phyloP scores from a whole-genome alignment of 1,284 basidiomycete species.

The Marasmius tenuissimus region DNA sequence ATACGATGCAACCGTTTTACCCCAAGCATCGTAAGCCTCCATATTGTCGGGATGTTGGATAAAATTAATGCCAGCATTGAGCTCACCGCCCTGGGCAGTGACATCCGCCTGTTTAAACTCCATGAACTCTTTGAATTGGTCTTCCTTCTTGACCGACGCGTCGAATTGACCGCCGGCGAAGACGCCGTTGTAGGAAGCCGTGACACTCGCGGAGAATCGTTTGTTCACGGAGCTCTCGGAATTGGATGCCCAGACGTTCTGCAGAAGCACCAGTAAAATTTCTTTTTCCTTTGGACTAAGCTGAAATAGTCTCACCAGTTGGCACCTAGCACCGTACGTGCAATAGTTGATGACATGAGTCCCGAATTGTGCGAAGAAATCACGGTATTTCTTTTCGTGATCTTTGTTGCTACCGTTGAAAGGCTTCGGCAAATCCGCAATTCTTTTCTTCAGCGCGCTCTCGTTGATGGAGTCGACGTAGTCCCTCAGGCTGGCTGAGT shows the following conservation, averaged over 20 bases:
- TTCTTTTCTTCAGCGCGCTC: background rate
- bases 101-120: slow-evolving; percentile 17
- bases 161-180: slow-evolving; percentile 1
- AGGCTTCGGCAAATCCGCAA: background rate
- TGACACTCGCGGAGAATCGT: slow-evolving; percentile 7
- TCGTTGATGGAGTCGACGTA: slow-evolving; percentile 8
- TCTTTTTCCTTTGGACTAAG: background rate
- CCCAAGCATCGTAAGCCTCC: slow-evolving; percentile 6
- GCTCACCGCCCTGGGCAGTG: slow-evolving; percentile 15
- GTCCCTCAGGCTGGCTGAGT: slow-evolving; percentile 5
- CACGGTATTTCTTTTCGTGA: background rate
- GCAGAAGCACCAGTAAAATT: background rate
- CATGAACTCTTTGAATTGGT: slow-evolving; percentile 15
- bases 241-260: slow-evolving; percentile 7
- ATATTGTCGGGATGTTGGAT: slow-evolving; percentile 14
- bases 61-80: background rate
- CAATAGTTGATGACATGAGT: slow-evolving; percentile 6
- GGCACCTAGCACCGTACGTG: slow-evolving; percentile 8
- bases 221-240: background rate
- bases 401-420: background rate
- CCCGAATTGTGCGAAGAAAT: slow-evolving; percentile 7
- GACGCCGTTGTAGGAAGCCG: slow-evolving; percentile 7
- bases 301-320: background rate
- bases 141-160: slow-evolving; percentile 3
- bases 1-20: background rate